phyloP scores from a whole-genome alignment of 2,329 filamentous ascomycete genomes.

The Emergomyces orientalis region DNA sequence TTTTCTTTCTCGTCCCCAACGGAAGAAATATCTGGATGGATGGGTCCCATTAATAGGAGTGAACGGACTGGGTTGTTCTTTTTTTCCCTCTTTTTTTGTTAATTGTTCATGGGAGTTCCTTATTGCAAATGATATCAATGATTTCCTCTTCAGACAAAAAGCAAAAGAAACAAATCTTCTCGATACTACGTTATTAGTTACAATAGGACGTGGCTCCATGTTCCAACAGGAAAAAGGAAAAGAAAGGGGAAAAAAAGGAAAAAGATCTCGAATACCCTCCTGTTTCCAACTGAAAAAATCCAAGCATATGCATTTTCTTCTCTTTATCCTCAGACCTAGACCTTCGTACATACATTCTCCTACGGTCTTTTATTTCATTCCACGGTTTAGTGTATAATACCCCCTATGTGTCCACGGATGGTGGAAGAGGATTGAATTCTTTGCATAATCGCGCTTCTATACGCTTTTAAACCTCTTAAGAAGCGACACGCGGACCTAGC shows the following conservation, averaged over 20 bases:
- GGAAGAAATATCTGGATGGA: not conserved
- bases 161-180: not conserved
- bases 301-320: too few species aligned
- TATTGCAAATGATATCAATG: conserved; percentile 1
- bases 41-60: not conserved
- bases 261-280: too few species aligned
- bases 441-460: too few species aligned
- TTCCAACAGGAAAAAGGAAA: not conserved
- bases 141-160: not conserved
- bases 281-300: too few species aligned
- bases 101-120: not conserved
- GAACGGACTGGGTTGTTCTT: not conserved
- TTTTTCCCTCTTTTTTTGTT: not conserved
- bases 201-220: not conserved
- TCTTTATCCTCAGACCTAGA: too few species aligned
- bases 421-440: too few species aligned
- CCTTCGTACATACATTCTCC: too few species aligned
- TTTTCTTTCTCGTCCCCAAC: not conserved
- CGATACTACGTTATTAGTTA: not conserved
- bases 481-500: too few species aligned
- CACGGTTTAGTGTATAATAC: too few species aligned
- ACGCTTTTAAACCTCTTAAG: too few species aligned
- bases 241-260: not conserved
- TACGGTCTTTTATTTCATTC: too few species aligned
- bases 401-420: too few species aligned